These are phyloP conservation scores for Curvularia eragrostidis DNA, from an alignment of 2,329 filamentous ascomycete species.

Conservation along the genomic window DNA sequence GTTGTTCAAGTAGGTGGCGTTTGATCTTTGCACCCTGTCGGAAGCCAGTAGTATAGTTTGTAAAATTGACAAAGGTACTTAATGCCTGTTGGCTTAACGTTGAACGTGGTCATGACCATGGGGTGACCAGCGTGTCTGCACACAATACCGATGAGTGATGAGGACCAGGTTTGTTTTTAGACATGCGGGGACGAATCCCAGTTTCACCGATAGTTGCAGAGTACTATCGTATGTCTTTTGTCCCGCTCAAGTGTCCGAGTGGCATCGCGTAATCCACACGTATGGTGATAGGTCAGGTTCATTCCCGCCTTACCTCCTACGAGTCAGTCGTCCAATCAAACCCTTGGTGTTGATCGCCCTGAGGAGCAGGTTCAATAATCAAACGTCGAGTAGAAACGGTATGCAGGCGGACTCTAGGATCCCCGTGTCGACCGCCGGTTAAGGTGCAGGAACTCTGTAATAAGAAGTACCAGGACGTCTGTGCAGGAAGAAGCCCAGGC, in stretches of 20 bases:
- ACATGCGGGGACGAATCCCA: neutral
- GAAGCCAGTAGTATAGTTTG: neutral
- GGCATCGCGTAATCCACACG: slow-evolving; percentile 2
- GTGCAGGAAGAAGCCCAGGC: neutral
- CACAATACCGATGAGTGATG: neutral
- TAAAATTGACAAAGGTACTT: neutral
- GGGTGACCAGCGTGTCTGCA: neutral
- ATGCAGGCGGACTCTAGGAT: neutral
- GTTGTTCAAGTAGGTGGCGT: slow-evolving; percentile 30
- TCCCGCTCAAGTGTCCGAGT: neutral
- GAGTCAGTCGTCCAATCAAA: slow-evolving; percentile 5
- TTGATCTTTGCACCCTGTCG: neutral
- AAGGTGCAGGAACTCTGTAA: slow-evolving; percentile 2
- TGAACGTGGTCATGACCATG: neutral
- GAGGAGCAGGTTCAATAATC: neutral
- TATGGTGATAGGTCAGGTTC: neutral
- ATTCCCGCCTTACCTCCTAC: neutral
- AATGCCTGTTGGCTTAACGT: neutral
- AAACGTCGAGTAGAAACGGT: slow-evolving; percentile 1
- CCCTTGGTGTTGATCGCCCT: neutral
- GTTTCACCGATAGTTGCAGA: neutral
- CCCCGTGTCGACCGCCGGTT: neutral
- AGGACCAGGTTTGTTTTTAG: neutral
- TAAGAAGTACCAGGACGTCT: neutral
- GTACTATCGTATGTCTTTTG: slow-evolving; percentile 3